Evolutionary conservation across 2,329 filamentous ascomycete genomes (phyloP).

Genomic region (Venturiaceae sp.): DNA sequence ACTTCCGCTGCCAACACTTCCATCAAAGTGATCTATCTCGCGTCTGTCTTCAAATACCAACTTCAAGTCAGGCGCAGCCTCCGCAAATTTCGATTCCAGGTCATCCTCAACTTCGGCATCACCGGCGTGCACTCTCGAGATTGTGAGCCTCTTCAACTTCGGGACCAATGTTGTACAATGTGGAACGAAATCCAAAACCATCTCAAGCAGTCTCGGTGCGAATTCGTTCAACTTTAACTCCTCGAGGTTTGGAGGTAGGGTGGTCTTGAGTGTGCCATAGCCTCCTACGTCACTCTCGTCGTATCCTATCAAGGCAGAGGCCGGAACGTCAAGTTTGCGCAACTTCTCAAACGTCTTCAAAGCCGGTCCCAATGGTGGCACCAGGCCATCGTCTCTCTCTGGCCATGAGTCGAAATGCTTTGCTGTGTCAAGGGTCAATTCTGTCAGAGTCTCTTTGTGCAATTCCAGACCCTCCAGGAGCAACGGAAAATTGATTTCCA

Average conservation of each 20-base stretch:
- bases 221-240: slow-evolving; percentile 7
- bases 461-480: neutral
- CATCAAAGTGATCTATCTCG: slow-evolving; percentile 9
- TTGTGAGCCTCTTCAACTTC: neutral
- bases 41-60: slow-evolving; percentile 4
- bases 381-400: slow-evolving; percentile 6
- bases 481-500: slow-evolving; percentile 9
- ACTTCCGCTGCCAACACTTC: neutral
- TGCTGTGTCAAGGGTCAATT: slow-evolving; percentile 2
- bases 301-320: slow-evolving; percentile 7
- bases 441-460: slow-evolving; percentile 2
- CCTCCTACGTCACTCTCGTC: slow-evolving; percentile 6
- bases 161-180: neutral
- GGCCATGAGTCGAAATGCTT: slow-evolving; percentile 9
- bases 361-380: slow-evolving; percentile 3
- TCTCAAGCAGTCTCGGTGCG: slow-evolving; percentile 2
- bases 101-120: slow-evolving; percentile 6
- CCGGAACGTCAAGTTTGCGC: slow-evolving; percentile 6
- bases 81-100: neutral
- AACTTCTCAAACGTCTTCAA: slow-evolving; percentile 2
- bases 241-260: slow-evolving; percentile 4
- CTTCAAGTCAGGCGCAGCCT: neutral
- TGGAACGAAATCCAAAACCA: neutral
- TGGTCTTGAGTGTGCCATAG: neutral
- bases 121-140: neutral